A percentile compares a stretch with the other conserved stretches of the same genome.
Conservation (phyloP, 805 yeast genomes). For the Candida koratica region DNA sequence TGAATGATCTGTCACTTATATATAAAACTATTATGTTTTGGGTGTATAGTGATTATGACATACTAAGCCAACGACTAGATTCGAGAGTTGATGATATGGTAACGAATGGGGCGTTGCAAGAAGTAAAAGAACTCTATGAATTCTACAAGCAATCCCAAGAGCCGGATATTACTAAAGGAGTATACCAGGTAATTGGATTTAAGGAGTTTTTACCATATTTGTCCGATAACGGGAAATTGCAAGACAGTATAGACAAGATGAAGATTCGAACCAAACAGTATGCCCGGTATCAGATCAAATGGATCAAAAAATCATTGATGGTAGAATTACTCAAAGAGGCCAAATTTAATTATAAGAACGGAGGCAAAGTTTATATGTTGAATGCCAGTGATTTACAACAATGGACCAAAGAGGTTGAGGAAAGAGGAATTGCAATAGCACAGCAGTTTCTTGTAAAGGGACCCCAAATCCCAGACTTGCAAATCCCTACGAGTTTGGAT, state of each 20-base stretch:
- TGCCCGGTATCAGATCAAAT: constrained; percentile 83
- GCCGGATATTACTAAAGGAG: constrained; percentile 65
- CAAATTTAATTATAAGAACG: constrained; percentile 45
- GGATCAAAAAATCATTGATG: constrained; percentile 74
- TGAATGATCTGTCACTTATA: constrained; percentile 46
- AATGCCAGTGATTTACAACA: constrained; percentile 68
- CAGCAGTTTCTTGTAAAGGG: constrained; percentile 29
- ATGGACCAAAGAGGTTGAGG: constrained; percentile 59
- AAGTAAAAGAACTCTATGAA: constrained; percentile 57
- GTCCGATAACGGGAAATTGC: constrained; percentile 1
- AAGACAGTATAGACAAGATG: constrained; percentile 65
- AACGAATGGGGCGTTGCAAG: constrained; percentile 60
- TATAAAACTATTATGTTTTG: constrained; percentile 71
- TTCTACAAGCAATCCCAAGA: constrained; percentile 32
- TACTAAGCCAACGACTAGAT: constrained; percentile 64
- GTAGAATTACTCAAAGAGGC: constrained; percentile 53
- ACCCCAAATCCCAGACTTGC: constrained; percentile 18
- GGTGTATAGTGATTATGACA: constrained; percentile 66
- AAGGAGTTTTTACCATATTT: constrained; percentile 82
- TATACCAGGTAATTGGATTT: constrained; percentile 94
- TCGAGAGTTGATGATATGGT: constrained; percentile 82
- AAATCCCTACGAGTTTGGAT: constrained; percentile 26
- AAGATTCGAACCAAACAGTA: constrained; percentile 79
- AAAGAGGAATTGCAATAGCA: constrained; percentile 52
- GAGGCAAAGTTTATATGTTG: constrained; percentile 62